A percentile compares a stretch with the other conserved stretches of the same genome.
These are phyloP conservation scores for Aspergillus sp. DNA, from an alignment of 2,329 filamentous ascomycete species.

Conservation along the genomic window DNA sequence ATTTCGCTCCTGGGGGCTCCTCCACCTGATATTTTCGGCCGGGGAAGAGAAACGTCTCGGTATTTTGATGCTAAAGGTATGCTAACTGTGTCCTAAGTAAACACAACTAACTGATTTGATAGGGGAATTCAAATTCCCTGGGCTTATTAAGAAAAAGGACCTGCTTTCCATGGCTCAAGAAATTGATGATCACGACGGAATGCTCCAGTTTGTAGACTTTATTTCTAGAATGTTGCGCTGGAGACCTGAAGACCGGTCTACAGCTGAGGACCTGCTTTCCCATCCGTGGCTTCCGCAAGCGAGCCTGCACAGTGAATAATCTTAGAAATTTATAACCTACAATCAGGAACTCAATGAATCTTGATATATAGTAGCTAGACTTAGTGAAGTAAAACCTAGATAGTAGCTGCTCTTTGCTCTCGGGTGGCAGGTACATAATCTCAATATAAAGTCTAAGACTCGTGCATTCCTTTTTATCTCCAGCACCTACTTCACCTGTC, in stretches of 20 bases:
- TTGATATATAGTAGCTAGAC: too few species aligned
- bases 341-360: too few species aligned
- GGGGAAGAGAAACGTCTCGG: slow-evolving; percentile 22
- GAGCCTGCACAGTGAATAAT: slow-evolving; percentile 7
- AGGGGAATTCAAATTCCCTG: slow-evolving; percentile 15
- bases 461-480: too few species aligned
- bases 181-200: slow-evolving; percentile 9
- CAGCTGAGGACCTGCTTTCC: slow-evolving; percentile 13
- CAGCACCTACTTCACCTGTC: too few species aligned
- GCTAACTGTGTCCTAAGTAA: slow-evolving; percentile 1
- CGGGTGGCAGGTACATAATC: too few species aligned
- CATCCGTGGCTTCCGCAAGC: slow-evolving; percentile 13
- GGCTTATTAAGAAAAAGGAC: slow-evolving; percentile 10
- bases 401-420: too few species aligned
- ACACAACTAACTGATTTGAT: slow-evolving; percentile 6
- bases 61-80: slow-evolving; percentile 21
- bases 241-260: slow-evolving; percentile 15
- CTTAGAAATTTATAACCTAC: too few species aligned
- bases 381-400: too few species aligned
- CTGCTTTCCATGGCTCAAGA: slow-evolving; percentile 8
- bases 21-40: slow-evolving; percentile 30
- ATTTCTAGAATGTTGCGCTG: slow-evolving; percentile 15
- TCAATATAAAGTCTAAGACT: too few species aligned
- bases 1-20: slow-evolving; percentile 35
- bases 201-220: slow-evolving; percentile 12